Conservation (phyloP, 495 filamentous ascomycete species). For the Mytilinidion resinicola region DNA sequence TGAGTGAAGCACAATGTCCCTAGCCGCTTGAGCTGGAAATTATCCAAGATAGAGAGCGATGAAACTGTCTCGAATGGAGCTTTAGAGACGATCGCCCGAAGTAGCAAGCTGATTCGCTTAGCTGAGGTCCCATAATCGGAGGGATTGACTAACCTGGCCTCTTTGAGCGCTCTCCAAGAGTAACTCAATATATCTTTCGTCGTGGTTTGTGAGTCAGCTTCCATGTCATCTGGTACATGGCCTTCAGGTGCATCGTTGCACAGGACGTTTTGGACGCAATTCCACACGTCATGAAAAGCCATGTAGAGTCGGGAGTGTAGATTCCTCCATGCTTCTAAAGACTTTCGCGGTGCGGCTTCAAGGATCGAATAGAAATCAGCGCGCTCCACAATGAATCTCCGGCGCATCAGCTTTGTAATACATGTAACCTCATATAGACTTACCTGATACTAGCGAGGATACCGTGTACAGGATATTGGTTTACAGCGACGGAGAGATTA, state of each 20-base stretch:
- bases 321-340: conserved; percentile 14
- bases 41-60: too few relatives aligned
- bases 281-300: conserved; percentile 63
- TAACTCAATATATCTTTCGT: conserved; percentile 89
- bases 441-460: conserved; percentile 43
- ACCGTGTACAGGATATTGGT: conserved; percentile 36
- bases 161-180: conserved; percentile 85
- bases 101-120: conserved; percentile 45
- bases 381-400: conserved; percentile 35
- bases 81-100: conserved; percentile 49
- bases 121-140: not conserved
- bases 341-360: conserved; percentile 7
- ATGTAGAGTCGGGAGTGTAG: conserved; percentile 51
- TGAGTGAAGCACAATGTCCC: conserved; percentile 72
- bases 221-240: conserved; percentile 65
- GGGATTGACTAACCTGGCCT: conserved; percentile 60
- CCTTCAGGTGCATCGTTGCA: conserved; percentile 93
- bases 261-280: conserved; percentile 62
- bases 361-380: conserved; percentile 31
- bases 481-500: conserved; percentile 28
- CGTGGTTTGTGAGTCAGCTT: conserved; percentile 57
- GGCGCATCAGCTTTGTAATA: conserved; percentile 12
- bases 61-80: conserved; percentile 16
- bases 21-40: conserved; percentile 40
- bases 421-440: not conserved